Evolutionary conservation across 75 land plant genomes (phyloP).

Genomic region (Selaginella tamariscina): DNA sequence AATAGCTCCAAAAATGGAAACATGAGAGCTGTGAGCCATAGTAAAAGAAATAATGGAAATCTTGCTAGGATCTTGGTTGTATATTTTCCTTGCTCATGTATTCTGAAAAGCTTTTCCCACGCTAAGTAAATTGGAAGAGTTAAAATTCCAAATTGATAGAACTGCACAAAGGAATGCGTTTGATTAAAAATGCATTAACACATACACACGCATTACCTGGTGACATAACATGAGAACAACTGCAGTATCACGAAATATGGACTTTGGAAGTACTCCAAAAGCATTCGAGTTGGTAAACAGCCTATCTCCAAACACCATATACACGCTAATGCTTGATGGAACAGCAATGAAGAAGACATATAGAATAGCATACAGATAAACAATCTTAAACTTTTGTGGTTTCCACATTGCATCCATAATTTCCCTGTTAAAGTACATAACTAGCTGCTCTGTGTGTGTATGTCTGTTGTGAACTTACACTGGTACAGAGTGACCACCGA

Average conservation of each 20-base stretch:
- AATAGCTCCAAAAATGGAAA: constrained; percentile 2
- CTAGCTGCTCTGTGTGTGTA: background rate
- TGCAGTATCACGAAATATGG: background rate
- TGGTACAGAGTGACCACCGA: constrained; percentile 6
- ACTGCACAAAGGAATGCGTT: background rate
- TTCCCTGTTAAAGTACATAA: background rate
- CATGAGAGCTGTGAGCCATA: constrained; percentile 1
- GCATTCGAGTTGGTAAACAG: background rate
- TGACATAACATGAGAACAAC: background rate
- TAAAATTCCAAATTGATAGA: background rate
- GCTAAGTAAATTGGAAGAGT: background rate
- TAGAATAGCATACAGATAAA: constrained; percentile 10
- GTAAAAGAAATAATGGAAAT: background rate
- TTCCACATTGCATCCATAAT: constrained; percentile 14
- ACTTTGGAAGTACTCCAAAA: constrained; percentile 1
- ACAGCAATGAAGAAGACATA: background rate
- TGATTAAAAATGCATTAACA: background rate
- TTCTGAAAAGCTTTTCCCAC: background rate
- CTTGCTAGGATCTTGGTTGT: background rate
- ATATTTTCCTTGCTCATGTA: constrained; percentile 9
- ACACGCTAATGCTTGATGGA: constrained; percentile 5
- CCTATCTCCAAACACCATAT: background rate
- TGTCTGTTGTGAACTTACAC: background rate
- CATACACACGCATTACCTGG: background rate
- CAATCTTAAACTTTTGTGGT: background rate